phyloP scores from a whole-genome alignment of 2,329 filamentous ascomycete species.

The Colletotrichum eremochloae region DNA sequence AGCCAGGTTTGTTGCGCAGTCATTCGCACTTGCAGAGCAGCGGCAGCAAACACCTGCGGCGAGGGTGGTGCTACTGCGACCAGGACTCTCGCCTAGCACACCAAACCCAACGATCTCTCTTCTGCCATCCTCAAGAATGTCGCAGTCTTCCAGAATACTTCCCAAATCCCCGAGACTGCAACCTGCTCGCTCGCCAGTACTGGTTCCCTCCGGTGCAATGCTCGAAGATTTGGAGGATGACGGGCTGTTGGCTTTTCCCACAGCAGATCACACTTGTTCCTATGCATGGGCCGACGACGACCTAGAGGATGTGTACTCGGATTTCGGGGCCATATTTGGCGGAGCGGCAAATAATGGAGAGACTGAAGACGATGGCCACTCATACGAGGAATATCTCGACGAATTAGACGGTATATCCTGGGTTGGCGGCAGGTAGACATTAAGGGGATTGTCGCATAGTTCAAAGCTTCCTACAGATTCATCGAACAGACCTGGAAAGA shows the following conservation, averaged over 20 bases:
- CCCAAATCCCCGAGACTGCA: conserved; percentile 28
- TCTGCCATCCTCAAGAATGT: conserved; percentile 6
- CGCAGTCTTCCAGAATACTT: conserved; percentile 8
- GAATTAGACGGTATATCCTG: conserved; percentile 69
- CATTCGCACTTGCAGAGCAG: conserved; percentile 13
- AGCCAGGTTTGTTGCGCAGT: conserved; percentile 49
- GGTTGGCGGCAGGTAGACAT: conserved; percentile 44
- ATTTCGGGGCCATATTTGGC: conserved; percentile 67
- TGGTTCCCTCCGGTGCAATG: conserved; percentile 47
- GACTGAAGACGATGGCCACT: conserved; percentile 56
- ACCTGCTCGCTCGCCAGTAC: conserved; percentile 42
- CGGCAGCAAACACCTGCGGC: conserved; percentile 25
- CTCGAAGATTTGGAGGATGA: conserved; percentile 59
- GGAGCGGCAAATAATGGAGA: conserved; percentile 47
- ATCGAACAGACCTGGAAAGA: neutral
- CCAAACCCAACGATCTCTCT: neutral
- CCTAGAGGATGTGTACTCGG: conserved; percentile 66
- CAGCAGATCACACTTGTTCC: conserved; percentile 59
- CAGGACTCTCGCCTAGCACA: neutral
- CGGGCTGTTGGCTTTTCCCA: conserved; percentile 62
- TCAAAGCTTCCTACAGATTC: neutral
- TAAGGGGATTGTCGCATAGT: neutral
- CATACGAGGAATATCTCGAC: conserved; percentile 68
- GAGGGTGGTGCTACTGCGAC: conserved; percentile 30
- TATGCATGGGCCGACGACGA: conserved; percentile 60